phyloP scores from a whole-genome alignment of 1,284 basidiomycete genomes.

The Ganoderma leucocontextum region DNA sequence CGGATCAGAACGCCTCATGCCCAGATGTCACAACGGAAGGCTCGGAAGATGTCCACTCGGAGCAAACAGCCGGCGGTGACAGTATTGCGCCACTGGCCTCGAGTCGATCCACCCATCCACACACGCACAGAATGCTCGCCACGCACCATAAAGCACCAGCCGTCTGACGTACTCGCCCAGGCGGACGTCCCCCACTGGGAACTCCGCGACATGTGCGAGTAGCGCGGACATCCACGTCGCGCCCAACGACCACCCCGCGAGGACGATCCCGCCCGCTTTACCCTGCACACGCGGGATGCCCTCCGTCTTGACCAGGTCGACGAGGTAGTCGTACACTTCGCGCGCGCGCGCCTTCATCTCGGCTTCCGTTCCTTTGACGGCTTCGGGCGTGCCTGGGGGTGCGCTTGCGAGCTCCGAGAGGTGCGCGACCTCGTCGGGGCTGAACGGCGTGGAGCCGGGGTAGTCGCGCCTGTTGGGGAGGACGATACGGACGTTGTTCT shows the following conservation, averaged over 20 bases:
- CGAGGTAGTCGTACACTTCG: slow-evolving; percentile 39
- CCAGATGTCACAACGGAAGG: background rate
- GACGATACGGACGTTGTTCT: slow-evolving; percentile 21
- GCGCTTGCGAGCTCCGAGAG: slow-evolving; percentile 18
- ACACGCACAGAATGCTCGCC: background rate
- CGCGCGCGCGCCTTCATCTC: slow-evolving; percentile 28
- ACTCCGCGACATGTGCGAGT: slow-evolving; percentile 22
- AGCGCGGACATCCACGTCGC: slow-evolving; percentile 20
- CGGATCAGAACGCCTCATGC: background rate
- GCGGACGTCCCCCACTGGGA: slow-evolving; percentile 7
- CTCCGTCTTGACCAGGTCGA: slow-evolving; percentile 33
- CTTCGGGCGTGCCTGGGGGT: slow-evolving; percentile 2
- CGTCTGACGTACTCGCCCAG: slow-evolving; percentile 22
- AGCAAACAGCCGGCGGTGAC: background rate
- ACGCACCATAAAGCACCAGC: slow-evolving; percentile 24
- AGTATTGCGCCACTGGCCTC: background rate
- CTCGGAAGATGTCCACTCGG: background rate
- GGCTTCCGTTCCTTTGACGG: slow-evolving; percentile 8
- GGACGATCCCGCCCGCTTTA: slow-evolving; percentile 19
- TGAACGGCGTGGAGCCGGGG: slow-evolving; percentile 20
- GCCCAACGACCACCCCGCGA: slow-evolving; percentile 27
- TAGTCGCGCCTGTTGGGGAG: slow-evolving; percentile 29
- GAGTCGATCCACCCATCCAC: slow-evolving; percentile 2
- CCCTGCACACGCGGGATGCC: slow-evolving; percentile 25
- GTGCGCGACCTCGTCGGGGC: slow-evolving; percentile 34